Base-by-base conservation (phyloP, 345 rosid genomes). In the Erucastrum elatum region DNA sequence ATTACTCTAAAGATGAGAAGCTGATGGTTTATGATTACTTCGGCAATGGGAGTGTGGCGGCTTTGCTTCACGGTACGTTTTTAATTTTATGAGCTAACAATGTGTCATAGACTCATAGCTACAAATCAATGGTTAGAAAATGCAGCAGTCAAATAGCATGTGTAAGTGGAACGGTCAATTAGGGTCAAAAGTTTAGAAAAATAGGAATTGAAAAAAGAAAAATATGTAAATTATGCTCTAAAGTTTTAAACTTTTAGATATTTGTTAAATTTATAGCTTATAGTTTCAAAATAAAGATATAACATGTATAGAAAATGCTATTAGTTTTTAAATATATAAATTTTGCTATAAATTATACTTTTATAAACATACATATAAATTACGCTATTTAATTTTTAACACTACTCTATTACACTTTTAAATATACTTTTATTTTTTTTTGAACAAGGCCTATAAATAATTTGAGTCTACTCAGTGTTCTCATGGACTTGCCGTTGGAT, bases 1-100 rank as follows among this genome's bases (percentile, higher is more conserved):
- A 87, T 84, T 89, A 88, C 74, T 95, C 99, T 35, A 95, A 95
- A 81, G 99, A 93, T 31, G 99, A 93, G 88, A 95, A 87, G 88
- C 87, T 95, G 6, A 91, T 95, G 92, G 98, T 93, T 68, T 90
- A 89, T 74, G 97, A 95, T 58, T 91, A 88, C 77, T 87, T 83
- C 84, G 81, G 80, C 62, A 86, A 76, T 44, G 98, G 99, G 26
- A 90, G 98, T 41, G 81, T 93, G 34, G 91, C 97, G 60, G 66
- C 96, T 27, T 82, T 89, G 78, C 85, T 95, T 34, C 99, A 95
- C 8, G 96, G 99, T 95, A 89, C 16, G 82, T 78, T 80, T 35
- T 73, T 10, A 29, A 9, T 46, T 37, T 37, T 2, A 10, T 61
- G 25, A 59, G 60, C 68, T 37, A 51, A 51, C 8, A 46, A 49